Percentiles rank a stretch among this genome's conserved stretches.
Evolutionary conservation across 768 basidiomycete genomes (phyloP).

Genomic region (Tulasnella sp.): DNA sequence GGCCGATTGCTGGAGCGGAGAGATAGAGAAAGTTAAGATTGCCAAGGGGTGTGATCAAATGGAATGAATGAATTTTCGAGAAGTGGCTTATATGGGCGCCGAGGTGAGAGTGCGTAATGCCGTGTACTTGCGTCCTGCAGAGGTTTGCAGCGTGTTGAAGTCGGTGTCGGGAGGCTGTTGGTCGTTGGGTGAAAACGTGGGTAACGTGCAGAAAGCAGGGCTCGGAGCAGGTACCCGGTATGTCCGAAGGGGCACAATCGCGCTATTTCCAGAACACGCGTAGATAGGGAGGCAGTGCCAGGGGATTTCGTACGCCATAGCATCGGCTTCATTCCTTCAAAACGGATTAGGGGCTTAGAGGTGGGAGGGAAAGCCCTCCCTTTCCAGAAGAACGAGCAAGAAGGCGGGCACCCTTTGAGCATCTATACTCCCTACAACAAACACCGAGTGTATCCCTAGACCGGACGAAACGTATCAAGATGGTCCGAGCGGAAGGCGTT

Average conservation of each 20-base stretch:
- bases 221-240: background rate
- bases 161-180: background rate
- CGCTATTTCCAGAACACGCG: background rate
- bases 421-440: background rate
- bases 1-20: background rate
- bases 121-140: background rate
- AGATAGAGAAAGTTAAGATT: background rate
- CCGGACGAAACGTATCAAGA: background rate
- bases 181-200: background rate
- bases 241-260: background rate
- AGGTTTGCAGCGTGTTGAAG: constrained; percentile 7
- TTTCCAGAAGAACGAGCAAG: background rate
- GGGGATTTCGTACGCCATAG: background rate
- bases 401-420: background rate
- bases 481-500: background rate
- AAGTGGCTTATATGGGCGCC: background rate
- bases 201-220: constrained; percentile 1
- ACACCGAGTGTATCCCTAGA: background rate
- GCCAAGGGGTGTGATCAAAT: background rate
- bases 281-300: background rate
- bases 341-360: background rate
- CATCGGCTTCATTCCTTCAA: background rate
- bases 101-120: background rate
- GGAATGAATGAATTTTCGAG: background rate
- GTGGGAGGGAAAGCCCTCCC: background rate